A percentile compares a stretch with the other conserved stretches of the same genome.
Evolutionary conservation across 2,329 filamentous ascomycete genomes (phyloP).

Genomic region (Myriosclerotinia duriaeana): DNA sequence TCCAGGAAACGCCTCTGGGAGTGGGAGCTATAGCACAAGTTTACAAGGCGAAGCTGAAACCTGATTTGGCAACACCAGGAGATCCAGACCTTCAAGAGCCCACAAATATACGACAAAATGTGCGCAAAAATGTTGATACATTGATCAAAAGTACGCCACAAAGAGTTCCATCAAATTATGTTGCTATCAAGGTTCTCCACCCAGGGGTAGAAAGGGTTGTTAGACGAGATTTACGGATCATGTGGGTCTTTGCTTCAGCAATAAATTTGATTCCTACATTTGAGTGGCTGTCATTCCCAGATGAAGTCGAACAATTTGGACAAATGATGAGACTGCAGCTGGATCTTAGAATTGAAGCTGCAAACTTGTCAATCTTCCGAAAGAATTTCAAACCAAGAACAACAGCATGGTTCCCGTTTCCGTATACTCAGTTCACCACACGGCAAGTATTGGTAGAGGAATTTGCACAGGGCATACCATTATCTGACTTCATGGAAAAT

Average conservation of each 20-base stretch:
- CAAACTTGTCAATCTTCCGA: conserved; percentile 85
- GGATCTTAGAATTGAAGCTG: conserved; percentile 89
- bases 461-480: conserved; percentile 89
- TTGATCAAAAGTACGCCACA: conserved; percentile 84
- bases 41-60: conserved; percentile 90
- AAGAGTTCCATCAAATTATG: conserved; percentile 84
- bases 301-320: conserved; percentile 90
- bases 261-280: conserved; percentile 90
- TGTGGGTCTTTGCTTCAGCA: conserved; percentile 82
- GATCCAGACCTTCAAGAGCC: conserved; percentile 55
- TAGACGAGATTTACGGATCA: conserved; percentile 87
- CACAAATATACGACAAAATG: conserved; percentile 62
- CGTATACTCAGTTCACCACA: conserved; percentile 89
- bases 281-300: conserved; percentile 93
- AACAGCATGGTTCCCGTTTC: conserved; percentile 96
- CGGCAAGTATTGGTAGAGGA: conserved; percentile 92
- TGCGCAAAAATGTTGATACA: conserved; percentile 79
- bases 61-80: conserved; percentile 66
- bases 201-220: conserved; percentile 88
- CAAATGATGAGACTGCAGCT: conserved; percentile 99
- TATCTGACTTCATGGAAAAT: conserved; percentile 85
- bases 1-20: conserved; percentile 82
- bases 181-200: conserved; percentile 94
- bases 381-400: conserved; percentile 85
- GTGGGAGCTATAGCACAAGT: conserved; percentile 97